Evolutionary conservation across 768 basidiomycete species (phyloP).

Genomic region (Hydnomerulius pinastri): DNA sequence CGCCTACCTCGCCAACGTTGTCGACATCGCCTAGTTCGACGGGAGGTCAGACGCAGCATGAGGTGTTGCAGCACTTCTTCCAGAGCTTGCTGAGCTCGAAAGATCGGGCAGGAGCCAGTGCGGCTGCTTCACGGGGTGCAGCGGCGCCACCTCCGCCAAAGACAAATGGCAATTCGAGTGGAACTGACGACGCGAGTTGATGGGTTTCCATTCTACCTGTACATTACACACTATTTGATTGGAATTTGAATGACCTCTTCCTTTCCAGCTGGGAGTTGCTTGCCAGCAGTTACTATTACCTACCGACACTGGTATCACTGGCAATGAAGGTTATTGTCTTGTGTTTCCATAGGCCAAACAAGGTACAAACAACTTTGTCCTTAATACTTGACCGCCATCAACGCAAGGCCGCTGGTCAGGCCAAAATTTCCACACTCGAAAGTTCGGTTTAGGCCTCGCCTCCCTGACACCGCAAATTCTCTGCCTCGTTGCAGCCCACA

Average conservation of each 20-base stretch:
- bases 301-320: neutral
- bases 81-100: conserved; percentile 74
- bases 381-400: conserved; percentile 11
- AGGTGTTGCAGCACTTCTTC: conserved; percentile 88
- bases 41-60: conserved; percentile 71
- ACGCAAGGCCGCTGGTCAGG: neutral
- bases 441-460: conserved; percentile 2
- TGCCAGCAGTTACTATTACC: neutral
- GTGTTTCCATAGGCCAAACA: conserved; percentile 13
- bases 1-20: conserved; percentile 42
- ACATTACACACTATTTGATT: neutral
- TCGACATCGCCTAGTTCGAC: conserved; percentile 43
- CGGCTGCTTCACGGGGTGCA: conserved; percentile 27
- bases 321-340: conserved; percentile 3
- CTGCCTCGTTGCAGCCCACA: conserved; percentile 26
- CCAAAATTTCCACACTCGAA: conserved; percentile 6
- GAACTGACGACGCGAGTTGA: conserved; percentile 40
- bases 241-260: conserved; percentile 1
- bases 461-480: conserved; percentile 12
- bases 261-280: too few relatives aligned
- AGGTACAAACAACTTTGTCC: conserved; percentile 13
- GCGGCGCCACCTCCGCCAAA: conserved; percentile 23
- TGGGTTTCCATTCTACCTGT: conserved; percentile 1
- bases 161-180: conserved; percentile 37
- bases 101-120: conserved; percentile 47